phyloP scores from a whole-genome alignment of 2,329 filamentous ascomycete genomes.

The Aureobasidium sp. region DNA sequence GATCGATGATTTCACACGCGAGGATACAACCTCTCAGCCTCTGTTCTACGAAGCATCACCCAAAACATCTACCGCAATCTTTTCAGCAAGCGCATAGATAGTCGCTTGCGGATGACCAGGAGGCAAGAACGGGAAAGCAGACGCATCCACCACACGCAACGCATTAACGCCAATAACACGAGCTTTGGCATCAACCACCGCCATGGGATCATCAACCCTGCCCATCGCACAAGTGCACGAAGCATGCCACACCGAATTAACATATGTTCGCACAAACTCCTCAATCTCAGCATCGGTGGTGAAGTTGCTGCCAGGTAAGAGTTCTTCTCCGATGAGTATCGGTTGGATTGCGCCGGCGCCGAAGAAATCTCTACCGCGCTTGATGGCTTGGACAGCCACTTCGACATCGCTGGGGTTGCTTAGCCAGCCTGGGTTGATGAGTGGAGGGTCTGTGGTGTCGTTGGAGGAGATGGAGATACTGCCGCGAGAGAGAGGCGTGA shows the following conservation, averaged over 20 bases:
- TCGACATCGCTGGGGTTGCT: slow-evolving; percentile 25
- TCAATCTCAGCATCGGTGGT: slow-evolving; percentile 23
- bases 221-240: slow-evolving; percentile 30
- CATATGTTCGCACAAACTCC: slow-evolving; percentile 15
- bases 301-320: slow-evolving; percentile 21
- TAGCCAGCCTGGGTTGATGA: slow-evolving; percentile 30
- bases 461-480: slow-evolving; percentile 19
- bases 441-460: slow-evolving; percentile 22
- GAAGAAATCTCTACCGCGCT: slow-evolving; percentile 25
- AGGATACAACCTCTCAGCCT: too few species aligned
- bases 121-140: slow-evolving; percentile 21
- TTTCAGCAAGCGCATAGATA: slow-evolving; percentile 29
- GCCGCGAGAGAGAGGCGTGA: neutral
- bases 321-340: slow-evolving; percentile 22
- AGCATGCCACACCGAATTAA: slow-evolving; percentile 30
- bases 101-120: slow-evolving; percentile 21
- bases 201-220: neutral
- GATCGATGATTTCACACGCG: too few species aligned
- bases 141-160: slow-evolving; percentile 23
- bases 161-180: slow-evolving; percentile 20
- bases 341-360: slow-evolving; percentile 18
- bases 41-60: neutral
- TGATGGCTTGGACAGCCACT: slow-evolving; percentile 25
- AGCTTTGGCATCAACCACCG: slow-evolving; percentile 20
- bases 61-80: slow-evolving; percentile 21